These are phyloP conservation scores for Ceratocystis eucalypticola DNA, from an alignment of 2,329 filamentous ascomycete genomes.

Conservation along the genomic window DNA sequence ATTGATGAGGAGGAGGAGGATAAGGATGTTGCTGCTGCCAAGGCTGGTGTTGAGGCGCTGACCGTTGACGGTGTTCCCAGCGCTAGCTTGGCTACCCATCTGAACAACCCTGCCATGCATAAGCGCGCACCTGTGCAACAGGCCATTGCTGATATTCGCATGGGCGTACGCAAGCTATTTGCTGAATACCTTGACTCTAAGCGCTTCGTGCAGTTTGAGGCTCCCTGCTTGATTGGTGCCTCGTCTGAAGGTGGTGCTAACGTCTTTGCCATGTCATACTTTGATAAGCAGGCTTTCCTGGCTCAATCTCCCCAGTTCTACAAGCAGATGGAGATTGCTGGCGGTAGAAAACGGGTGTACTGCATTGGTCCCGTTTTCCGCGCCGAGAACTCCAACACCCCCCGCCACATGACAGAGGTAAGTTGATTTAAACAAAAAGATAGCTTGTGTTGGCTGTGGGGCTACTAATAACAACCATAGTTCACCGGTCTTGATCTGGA, in stretches of 20 bases:
- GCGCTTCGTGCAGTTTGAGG: conserved; percentile 73
- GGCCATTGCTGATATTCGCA: conserved; percentile 48
- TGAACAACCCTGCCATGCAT: conserved; percentile 88
- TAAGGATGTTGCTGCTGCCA: conserved; percentile 22
- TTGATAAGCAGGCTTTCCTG: conserved; percentile 66
- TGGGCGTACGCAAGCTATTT: conserved; percentile 56
- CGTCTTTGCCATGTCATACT: conserved; percentile 84
- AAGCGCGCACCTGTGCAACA: conserved; percentile 84
- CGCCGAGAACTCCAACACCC: conserved; percentile 76
- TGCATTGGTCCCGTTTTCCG: conserved; percentile 71
- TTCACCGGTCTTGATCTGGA: conserved; percentile 83
- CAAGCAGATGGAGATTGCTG: conserved; percentile 76
- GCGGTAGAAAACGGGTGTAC: conserved; percentile 63
- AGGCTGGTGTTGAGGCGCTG: conserved; percentile 32
- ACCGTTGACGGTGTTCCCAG: conserved; percentile 42
- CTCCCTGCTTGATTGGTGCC: conserved; percentile 76
- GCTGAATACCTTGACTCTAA: conserved; percentile 62
- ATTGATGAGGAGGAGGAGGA: conserved; percentile 44
- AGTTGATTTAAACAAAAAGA: conserved; percentile 9
- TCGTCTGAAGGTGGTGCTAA: conserved; percentile 87
- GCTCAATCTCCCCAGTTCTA: conserved; percentile 76
- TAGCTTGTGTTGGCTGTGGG: conserved; percentile 9
- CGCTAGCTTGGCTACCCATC: conserved; percentile 68
- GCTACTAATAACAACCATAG: conserved; percentile 25
- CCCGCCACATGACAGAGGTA: conserved; percentile 64